phyloP scores from a whole-genome alignment of 306 rosid species.

The Castanopsis chinensis region DNA sequence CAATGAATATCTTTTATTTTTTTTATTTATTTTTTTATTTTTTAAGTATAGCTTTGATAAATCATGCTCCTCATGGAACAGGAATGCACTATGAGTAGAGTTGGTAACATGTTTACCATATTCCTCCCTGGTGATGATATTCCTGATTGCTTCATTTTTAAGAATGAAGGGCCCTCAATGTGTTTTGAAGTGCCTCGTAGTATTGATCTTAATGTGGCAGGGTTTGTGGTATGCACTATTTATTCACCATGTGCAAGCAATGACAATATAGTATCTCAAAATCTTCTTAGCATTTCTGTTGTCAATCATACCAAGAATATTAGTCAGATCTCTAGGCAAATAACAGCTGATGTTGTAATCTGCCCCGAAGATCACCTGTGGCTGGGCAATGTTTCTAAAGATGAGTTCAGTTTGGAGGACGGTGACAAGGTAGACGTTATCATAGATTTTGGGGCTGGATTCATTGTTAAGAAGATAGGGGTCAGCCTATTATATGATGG shows the following conservation, averaged over 20 bases:
- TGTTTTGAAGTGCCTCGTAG: not conserved
- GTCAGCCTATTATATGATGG: not conserved
- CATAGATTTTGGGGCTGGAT: not conserved
- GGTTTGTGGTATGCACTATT: not conserved
- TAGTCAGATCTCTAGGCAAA: not conserved
- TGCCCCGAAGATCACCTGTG: conserved; percentile 17
- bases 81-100: too few species aligned
- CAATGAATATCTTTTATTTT: too few species aligned
- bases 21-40: too few species aligned
- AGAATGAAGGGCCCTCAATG: not conserved
- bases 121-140: not conserved
- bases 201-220: not conserved
- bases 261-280: not conserved
- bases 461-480: conserved; percentile 21
- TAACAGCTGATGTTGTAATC: not conserved
- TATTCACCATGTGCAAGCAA: not conserved
- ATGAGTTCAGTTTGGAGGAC: not conserved
- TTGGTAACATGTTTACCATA: too few species aligned
- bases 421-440: conserved; percentile 16
- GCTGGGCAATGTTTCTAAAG: conserved; percentile 22
- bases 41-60: too few species aligned
- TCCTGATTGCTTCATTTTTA: not conserved
- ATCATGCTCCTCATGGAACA: too few species aligned
- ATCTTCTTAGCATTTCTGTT: not conserved
- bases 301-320: conserved; percentile 4